phyloP scores from a whole-genome alignment of 2,329 filamentous ascomycete genomes.

The Exophiala xenobiotica region DNA sequence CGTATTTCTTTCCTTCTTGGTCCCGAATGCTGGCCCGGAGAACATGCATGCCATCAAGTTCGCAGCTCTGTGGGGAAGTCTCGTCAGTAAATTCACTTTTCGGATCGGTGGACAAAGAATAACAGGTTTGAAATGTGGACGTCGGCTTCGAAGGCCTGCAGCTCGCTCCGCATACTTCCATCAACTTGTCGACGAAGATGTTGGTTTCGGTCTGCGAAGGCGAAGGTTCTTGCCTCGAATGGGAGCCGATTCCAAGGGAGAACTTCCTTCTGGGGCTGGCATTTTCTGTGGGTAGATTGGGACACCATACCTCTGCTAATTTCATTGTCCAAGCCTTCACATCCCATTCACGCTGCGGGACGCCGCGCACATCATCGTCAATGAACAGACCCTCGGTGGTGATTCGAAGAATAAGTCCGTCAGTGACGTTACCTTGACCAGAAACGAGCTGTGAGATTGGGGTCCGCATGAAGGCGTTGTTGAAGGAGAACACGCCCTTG shows the following conservation, averaged over 20 bases:
- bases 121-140: slow-evolving; percentile 50
- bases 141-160: slow-evolving; percentile 46
- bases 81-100: slow-evolving; percentile 21
- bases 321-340: slow-evolving; percentile 98
- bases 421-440: slow-evolving; percentile 79
- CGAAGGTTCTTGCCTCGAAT: slow-evolving; percentile 12
- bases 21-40: slow-evolving; percentile 60
- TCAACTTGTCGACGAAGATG: slow-evolving; percentile 51
- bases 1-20: slow-evolving; percentile 60
- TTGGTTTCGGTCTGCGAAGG: slow-evolving; percentile 14
- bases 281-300: slow-evolving; percentile 47
- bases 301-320: slow-evolving; percentile 82
- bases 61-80: slow-evolving; percentile 36
- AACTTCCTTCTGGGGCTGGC: slow-evolving; percentile 8
- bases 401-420: slow-evolving; percentile 87
- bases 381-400: slow-evolving; percentile 95
- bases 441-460: slow-evolving; percentile 87
- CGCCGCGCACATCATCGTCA: slow-evolving; percentile 87
- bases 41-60: slow-evolving; percentile 52
- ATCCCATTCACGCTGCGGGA: slow-evolving; percentile 97
- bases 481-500: slow-evolving; percentile 87
- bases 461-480: slow-evolving; percentile 82
- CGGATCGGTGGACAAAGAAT: slow-evolving; percentile 9
- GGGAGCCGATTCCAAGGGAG: slow-evolving; percentile 13
- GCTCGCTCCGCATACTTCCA: slow-evolving; percentile 57